Conservation (phyloP, 306 rosid genomes). For the Sindora glabra region DNA sequence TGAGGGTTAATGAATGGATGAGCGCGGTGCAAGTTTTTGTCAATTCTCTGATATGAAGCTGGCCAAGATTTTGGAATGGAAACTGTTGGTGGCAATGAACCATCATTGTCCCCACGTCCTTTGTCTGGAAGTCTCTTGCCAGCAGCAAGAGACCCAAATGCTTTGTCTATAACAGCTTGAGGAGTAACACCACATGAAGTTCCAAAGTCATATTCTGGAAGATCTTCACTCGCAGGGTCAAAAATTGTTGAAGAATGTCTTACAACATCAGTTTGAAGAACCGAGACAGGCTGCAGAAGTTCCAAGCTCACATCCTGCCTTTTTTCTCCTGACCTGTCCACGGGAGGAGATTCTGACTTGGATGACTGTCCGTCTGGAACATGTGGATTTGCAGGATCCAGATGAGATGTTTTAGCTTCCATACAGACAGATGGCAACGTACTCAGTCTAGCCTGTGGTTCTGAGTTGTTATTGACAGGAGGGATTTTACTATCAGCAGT, state of each 20-base stretch:
- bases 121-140: neutral
- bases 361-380: neutral
- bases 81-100: neutral
- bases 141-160: neutral
- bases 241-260: neutral
- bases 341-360: constrained; percentile 1
- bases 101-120: neutral
- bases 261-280: neutral
- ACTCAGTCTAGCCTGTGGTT: neutral
- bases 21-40: neutral
- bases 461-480: neutral
- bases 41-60: neutral
- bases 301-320: neutral
- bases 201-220: constrained; percentile 22
- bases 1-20: neutral
- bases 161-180: neutral
- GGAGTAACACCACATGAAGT: neutral
- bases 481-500: neutral
- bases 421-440: neutral
- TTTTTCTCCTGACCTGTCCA: neutral
- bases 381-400: neutral
- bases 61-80: neutral
- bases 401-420: neutral
- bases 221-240: constrained; percentile 5
- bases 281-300: neutral